phyloP scores from a whole-genome alignment of 1,284 basidiomycete species.

The Puccinia hordei region DNA sequence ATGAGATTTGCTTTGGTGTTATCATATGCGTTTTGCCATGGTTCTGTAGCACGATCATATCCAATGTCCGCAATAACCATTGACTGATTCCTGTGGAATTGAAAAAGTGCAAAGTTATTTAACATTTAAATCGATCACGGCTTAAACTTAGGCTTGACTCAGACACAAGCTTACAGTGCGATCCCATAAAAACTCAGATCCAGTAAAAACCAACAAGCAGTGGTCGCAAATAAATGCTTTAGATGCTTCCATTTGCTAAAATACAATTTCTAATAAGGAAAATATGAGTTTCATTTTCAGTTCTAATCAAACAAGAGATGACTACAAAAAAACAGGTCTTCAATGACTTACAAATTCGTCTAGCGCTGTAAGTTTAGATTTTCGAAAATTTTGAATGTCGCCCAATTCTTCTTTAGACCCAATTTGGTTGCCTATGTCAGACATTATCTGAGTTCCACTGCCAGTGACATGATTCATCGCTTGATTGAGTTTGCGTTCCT shows the following conservation, averaged over 20 bases:
- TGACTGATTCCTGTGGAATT: slow-evolving; percentile 20
- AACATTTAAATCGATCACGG: slow-evolving; percentile 52
- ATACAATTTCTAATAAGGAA: slow-evolving; percentile 65
- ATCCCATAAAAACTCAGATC: slow-evolving; percentile 64
- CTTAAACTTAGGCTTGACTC: no score
- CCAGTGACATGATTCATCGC: not conserved
- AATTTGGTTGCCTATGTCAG: not conserved
- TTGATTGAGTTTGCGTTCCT: slow-evolving; percentile 16
- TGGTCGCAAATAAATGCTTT: slow-evolving; percentile 69
- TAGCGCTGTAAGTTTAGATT: not conserved
- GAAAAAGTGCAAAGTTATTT: slow-evolving; percentile 53
- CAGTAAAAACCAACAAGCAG: slow-evolving; percentile 72
- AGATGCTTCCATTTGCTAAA: slow-evolving; percentile 69
- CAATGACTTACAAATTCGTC: slow-evolving; percentile 6
- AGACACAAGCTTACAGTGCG: slow-evolving; percentile 53
- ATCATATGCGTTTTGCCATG: slow-evolving; percentile 48
- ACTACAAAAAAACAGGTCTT: not conserved
- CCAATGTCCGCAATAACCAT: slow-evolving; percentile 67
- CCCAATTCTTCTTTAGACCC: not conserved
- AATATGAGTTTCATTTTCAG: not conserved
- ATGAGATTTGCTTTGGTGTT: slow-evolving; percentile 50
- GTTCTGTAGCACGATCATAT: slow-evolving; percentile 43
- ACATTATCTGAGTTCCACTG: not conserved
- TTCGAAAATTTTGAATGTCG: not conserved
- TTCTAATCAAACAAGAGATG: not conserved